Conservation (phyloP, 2,329 filamentous ascomycete genomes). For the Cordyceps cateniannulata region DNA sequence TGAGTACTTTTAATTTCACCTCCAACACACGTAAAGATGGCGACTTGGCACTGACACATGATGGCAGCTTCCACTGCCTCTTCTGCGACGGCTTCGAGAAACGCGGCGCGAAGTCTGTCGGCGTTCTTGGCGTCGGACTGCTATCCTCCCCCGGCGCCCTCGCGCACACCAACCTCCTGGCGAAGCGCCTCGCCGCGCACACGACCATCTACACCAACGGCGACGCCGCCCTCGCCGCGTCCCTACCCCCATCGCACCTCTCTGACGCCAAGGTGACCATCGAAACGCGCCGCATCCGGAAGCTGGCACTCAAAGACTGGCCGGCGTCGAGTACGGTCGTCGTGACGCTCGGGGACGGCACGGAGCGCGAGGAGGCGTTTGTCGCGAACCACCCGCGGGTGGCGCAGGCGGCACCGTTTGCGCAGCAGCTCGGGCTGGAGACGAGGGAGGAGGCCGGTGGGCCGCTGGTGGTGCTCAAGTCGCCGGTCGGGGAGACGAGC, state of each 20-base stretch:
- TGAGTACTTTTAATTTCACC: too few species aligned
- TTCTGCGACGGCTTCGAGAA: conserved; percentile 57
- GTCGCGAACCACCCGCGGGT: conserved; percentile 32
- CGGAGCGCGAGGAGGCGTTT: conserved; percentile 31
- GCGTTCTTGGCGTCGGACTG: conserved; percentile 38
- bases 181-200: conserved; percentile 33
- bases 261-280: conserved; percentile 28
- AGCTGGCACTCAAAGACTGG: conserved; percentile 22
- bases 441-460: conserved; percentile 20
- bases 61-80: conserved; percentile 52
- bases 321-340: conserved; percentile 22
- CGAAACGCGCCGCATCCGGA: conserved; percentile 28
- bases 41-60: too few species aligned
- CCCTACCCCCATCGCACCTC: conserved; percentile 19
- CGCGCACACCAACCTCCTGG: conserved; percentile 36
- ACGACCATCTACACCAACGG: conserved; percentile 49
- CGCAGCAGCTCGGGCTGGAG: conserved; percentile 37
- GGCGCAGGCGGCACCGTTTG: conserved; percentile 34
- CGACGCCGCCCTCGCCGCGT: conserved; percentile 25
- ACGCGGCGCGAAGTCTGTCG: conserved; percentile 36
- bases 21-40: too few species aligned
- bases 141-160: conserved; percentile 26
- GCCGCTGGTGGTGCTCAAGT: conserved; percentile 38
- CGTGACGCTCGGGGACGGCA: conserved; percentile 35
- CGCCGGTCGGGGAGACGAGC: conserved; percentile 44